These are phyloP conservation scores for Hypoxylon rickii DNA, from an alignment of 495 filamentous ascomycete species.

Conservation along the genomic window DNA sequence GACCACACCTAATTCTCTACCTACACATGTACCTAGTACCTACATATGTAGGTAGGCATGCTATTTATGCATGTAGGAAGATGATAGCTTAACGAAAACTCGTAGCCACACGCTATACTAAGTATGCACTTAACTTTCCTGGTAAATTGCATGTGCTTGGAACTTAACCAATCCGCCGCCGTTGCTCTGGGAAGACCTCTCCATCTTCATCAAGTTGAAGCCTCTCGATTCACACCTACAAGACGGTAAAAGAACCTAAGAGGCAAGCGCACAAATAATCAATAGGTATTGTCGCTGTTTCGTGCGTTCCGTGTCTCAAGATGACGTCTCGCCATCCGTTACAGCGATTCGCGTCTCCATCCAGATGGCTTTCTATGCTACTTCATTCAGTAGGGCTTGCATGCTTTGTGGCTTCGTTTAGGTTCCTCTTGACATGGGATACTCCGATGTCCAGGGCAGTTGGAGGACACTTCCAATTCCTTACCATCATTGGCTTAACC, in stretches of 20 bases:
- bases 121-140: too few species aligned
- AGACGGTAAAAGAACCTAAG: too few species aligned
- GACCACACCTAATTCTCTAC: too few species aligned
- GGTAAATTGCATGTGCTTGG: too few species aligned
- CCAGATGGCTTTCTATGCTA: conserved; percentile 67
- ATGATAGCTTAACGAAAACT: too few species aligned
- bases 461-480: conserved; percentile 83
- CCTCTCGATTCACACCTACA: background rate
- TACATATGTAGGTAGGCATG: too few species aligned
- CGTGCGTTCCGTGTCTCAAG: background rate
- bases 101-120: too few species aligned
- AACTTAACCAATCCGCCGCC: too few species aligned
- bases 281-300: background rate
- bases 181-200: too few species aligned
- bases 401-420: conserved; percentile 72
- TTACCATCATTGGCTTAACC: conserved; percentile 80
- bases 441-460: conserved; percentile 66
- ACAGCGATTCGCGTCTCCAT: conserved; percentile 73
- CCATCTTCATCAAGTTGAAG: background rate
- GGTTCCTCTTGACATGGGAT: conserved; percentile 52
- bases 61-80: too few species aligned
- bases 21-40: too few species aligned
- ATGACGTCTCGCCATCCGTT: conserved; percentile 63
- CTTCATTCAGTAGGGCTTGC: conserved; percentile 72
- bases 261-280: too few species aligned